phyloP scores from a whole-genome alignment of 2,329 filamentous ascomycete genomes.

The Didymella glomerata region DNA sequence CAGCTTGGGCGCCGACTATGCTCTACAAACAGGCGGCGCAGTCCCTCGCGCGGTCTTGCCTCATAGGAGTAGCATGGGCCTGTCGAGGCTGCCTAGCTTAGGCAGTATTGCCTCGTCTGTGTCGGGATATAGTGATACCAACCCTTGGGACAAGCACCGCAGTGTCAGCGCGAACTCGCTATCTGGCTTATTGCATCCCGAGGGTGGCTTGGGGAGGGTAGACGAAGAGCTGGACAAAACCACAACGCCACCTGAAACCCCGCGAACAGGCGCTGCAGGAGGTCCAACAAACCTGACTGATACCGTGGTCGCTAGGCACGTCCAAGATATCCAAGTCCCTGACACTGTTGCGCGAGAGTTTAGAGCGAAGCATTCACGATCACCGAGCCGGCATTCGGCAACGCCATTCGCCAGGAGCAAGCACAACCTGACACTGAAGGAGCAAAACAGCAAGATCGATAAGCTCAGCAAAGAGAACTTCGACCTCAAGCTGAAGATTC shows the following conservation, averaged over 20 bases:
- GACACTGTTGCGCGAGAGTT: conserved; percentile 89
- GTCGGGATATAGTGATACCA: conserved; percentile 61
- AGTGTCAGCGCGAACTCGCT: conserved; percentile 51
- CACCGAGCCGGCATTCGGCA: conserved; percentile 60
- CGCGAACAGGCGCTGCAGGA: conserved; percentile 64
- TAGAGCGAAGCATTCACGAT: conserved; percentile 74
- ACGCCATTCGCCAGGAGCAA: conserved; percentile 52
- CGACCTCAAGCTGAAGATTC: conserved; percentile 76
- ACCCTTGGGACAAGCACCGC: conserved; percentile 54
- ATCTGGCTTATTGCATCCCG: conserved; percentile 46
- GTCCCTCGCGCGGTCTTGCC: conserved; percentile 58
- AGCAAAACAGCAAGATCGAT: conserved; percentile 97
- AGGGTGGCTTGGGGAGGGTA: conserved; percentile 64
- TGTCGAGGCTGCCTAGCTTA: conserved; percentile 82
- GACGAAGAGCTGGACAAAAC: conserved; percentile 65
- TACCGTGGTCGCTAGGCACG: conserved; percentile 85
- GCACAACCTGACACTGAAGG: conserved; percentile 80
- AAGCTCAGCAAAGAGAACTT: conserved; percentile 98
- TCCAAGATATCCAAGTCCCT: conserved; percentile 89
- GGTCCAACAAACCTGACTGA: conserved; percentile 73
- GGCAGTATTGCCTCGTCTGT: conserved; percentile 86
- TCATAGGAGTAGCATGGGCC: conserved; percentile 60
- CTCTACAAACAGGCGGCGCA: conserved; percentile 82
- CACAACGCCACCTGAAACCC: conserved; percentile 70
- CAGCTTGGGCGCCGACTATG: conserved; percentile 80